Percentiles rank a stretch among this genome's conserved stretches.
phyloP scores from a whole-genome alignment of 2,329 filamentous ascomycete species.

The Penicillium hesseltinei region DNA sequence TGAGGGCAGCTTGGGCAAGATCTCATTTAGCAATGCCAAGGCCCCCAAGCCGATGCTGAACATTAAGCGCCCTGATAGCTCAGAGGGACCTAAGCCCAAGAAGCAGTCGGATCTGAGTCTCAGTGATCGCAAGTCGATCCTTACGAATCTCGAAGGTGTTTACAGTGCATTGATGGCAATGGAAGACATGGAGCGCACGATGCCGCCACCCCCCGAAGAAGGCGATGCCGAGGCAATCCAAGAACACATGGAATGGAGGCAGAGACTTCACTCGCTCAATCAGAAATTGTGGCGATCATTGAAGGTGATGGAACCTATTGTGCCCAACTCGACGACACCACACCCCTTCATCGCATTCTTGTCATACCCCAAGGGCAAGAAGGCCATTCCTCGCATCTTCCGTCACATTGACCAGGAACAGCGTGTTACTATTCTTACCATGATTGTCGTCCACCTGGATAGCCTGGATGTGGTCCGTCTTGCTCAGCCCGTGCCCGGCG shows the following conservation, averaged over 20 bases:
- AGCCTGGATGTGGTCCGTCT: slow-evolving; percentile 84
- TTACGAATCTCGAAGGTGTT: slow-evolving; percentile 83
- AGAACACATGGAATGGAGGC: slow-evolving; percentile 75
- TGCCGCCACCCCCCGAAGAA: slow-evolving; percentile 67
- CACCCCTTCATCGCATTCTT: slow-evolving; percentile 97
- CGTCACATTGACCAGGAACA: slow-evolving; percentile 89
- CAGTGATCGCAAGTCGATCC: slow-evolving; percentile 75
- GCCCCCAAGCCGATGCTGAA: slow-evolving; percentile 93
- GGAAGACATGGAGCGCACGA: slow-evolving; percentile 84
- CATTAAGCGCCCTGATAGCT: slow-evolving; percentile 80
- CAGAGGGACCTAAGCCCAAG: slow-evolving; percentile 55
- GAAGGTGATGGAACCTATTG: slow-evolving; percentile 91
- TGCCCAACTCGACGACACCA: slow-evolving; percentile 62
- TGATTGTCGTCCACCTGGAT: slow-evolving; percentile 92
- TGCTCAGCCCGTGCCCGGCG: slow-evolving; percentile 70
- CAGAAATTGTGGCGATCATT: slow-evolving; percentile 78
- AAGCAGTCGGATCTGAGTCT: slow-evolving; percentile 55
- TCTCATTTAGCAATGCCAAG: slow-evolving; percentile 98
- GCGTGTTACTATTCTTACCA: slow-evolving; percentile 86
- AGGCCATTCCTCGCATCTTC: slow-evolving; percentile 91
- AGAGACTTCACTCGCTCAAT: slow-evolving; percentile 69
- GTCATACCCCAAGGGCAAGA: slow-evolving; percentile 93
- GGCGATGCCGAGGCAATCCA: slow-evolving; percentile 68
- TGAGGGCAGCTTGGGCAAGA: slow-evolving; percentile 93
- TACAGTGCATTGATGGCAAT: slow-evolving; percentile 88